Base-by-base conservation (phyloP, 192 early-diverging fungal genomes). In the Gryganskiella cystojenkinii region DNA sequence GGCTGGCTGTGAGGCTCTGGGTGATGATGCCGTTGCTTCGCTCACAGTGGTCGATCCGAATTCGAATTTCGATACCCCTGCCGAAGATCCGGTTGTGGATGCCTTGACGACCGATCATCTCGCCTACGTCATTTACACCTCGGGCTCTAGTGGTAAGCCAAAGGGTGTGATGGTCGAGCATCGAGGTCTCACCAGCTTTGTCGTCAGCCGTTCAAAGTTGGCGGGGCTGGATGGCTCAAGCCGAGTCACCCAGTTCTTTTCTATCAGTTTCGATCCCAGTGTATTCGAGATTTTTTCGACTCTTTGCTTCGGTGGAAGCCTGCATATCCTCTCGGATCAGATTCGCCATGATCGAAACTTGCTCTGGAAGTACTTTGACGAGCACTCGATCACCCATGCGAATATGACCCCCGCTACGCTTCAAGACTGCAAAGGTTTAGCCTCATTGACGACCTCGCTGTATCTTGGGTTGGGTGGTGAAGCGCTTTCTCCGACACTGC, bases 261-360 rank as follows among this genome's bases (percentile, higher is more conserved):
- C 57, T 5, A 20, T 71, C 2, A 58, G 52, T 11, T 71, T 71
- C 56, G 70, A 71, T 62, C 27, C 40, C 11, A 54, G 50, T 30
- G 20, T 54, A 1, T 30, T 35, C 20, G 70, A 71, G 35, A 61
- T 62, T 10, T 71, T 71, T 37, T 20, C n/a, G 11, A 28, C 58
- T 22, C 20, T 71, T 8, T 25, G 28, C 6, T 46, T 46, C 25
- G 70, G 70, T 19, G 56, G 22, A 27, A 55, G 53, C 13, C 13
- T 70, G 34, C 34, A 56, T 56, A 19, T 56, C 9, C 4, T 31
- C 31, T 24, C 33, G 22, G 44, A 61, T 6, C 10, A 15, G 3
- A 33, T 24, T 19, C 59, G 59, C 22, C 15, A 30, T 2, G 59
- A 61, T 61, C 59, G 59, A 3, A 33, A 27, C 17, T 9, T 47